Percentiles rank a stretch among this genome's conserved stretches.
Evolutionary conservation across 1,284 basidiomycete species (phyloP).

Genomic region (Fomitopsis palustris): DNA sequence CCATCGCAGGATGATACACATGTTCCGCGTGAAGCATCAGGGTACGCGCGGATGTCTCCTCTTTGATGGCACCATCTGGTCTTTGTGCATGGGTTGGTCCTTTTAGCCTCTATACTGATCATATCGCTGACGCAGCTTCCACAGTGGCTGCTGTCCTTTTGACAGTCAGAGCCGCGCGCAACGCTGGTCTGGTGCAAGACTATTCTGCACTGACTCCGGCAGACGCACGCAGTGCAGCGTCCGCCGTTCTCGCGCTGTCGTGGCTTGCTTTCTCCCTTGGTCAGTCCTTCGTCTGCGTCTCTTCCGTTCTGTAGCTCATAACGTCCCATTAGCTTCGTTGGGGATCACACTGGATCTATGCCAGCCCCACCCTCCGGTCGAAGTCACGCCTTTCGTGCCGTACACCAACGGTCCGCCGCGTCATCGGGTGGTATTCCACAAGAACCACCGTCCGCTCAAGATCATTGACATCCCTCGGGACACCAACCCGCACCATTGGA

Average conservation of each 20-base stretch:
- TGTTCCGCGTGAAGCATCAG: background rate
- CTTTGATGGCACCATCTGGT: background rate
- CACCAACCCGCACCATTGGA: constrained; percentile 14
- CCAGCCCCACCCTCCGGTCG: background rate
- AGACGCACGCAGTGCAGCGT: background rate
- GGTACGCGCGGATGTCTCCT: background rate
- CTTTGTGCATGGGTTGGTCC: background rate
- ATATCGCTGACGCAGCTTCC: background rate
- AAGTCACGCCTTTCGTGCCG: background rate
- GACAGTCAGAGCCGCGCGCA: background rate
- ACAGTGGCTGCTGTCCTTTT: constrained; percentile 4
- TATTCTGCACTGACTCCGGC: background rate
- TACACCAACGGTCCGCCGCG: background rate
- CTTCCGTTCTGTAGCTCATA: background rate
- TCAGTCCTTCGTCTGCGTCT: background rate
- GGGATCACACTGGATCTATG: background rate
- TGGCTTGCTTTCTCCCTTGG: constrained; percentile 1
- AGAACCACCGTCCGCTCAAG: constrained; percentile 14
- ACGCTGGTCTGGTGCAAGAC: constrained; percentile 6
- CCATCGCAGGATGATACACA: background rate
- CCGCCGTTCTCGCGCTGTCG: background rate
- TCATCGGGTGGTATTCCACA: constrained; percentile 7
- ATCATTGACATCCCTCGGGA: constrained; percentile 17
- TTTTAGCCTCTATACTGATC: background rate
- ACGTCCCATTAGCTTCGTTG: background rate